A percentile compares a stretch with the other conserved stretches of the same genome.
Evolutionary conservation across 2,329 filamentous ascomycete genomes (phyloP).

Genomic region (Davidsoniella australis): DNA sequence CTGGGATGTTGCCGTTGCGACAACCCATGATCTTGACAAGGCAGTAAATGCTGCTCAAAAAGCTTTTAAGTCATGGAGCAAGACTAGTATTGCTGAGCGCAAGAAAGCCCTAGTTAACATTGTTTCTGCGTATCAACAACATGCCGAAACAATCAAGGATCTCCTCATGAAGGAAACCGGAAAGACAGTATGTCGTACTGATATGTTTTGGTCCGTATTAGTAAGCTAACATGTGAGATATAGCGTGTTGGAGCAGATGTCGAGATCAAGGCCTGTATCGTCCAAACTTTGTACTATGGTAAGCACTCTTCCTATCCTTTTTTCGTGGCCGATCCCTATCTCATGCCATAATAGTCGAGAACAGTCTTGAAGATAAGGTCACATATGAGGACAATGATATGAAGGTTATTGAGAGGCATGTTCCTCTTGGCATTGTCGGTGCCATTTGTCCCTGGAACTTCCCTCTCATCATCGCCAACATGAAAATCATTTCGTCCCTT

Average conservation of each 20-base stretch:
- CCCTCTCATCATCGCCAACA: slow-evolving; percentile 32
- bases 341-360: neutral
- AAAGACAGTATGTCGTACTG: slow-evolving; percentile 13
- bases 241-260: slow-evolving; percentile 3
- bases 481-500: slow-evolving; percentile 39
- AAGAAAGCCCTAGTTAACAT: slow-evolving; percentile 17
- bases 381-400: slow-evolving; percentile 17
- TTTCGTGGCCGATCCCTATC: neutral
- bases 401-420: slow-evolving; percentile 20
- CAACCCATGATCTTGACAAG: slow-evolving; percentile 17
- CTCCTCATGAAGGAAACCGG: slow-evolving; percentile 15
- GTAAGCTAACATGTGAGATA: neutral
- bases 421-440: slow-evolving; percentile 24
- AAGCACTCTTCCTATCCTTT: neutral
- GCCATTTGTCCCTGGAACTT: slow-evolving; percentile 41
- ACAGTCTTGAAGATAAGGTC: slow-evolving; percentile 12
- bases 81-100: slow-evolving; percentile 17
- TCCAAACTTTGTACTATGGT: slow-evolving; percentile 5
- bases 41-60: slow-evolving; percentile 17
- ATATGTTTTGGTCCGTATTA: neutral
- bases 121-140: slow-evolving; percentile 25
- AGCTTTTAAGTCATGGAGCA: slow-evolving; percentile 19
- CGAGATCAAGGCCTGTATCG: slow-evolving; percentile 1
- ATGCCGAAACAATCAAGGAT: slow-evolving; percentile 9
- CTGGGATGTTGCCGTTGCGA: slow-evolving; percentile 18